A percentile compares a stretch with the other conserved stretches of the same genome.
These are phyloP conservation scores for Nakaseomyces delphensis DNA, from an alignment of 1,139 yeast species.

Conservation along the genomic window DNA sequence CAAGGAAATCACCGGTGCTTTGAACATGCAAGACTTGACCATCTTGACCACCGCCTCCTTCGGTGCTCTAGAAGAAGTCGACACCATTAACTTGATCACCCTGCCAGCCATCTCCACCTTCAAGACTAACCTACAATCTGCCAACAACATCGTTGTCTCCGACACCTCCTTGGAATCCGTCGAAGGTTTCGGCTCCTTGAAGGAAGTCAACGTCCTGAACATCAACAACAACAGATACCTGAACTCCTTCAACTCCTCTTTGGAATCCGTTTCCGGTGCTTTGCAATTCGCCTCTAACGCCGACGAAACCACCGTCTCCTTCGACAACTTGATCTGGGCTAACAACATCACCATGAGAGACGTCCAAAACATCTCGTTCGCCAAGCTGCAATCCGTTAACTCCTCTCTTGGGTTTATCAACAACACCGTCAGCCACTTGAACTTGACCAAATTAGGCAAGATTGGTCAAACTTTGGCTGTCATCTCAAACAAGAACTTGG, in stretches of 20 bases:
- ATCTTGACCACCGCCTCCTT: constrained; percentile 59
- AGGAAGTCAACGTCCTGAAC: constrained; percentile 62
- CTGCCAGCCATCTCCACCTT: constrained; percentile 70
- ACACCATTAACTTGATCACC: constrained; percentile 69
- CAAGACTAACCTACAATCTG: constrained; percentile 69
- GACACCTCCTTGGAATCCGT: constrained; percentile 79
- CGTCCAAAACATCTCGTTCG: constrained; percentile 62
- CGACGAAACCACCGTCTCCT: constrained; percentile 56
- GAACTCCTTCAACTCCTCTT: constrained; percentile 59
- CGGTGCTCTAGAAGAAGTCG: constrained; percentile 76
- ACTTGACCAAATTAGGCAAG: constrained; percentile 45
- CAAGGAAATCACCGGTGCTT: constrained; percentile 62
- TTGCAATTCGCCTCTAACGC: constrained; percentile 83
- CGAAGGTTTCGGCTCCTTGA: constrained; percentile 68
- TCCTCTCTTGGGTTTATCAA: constrained; percentile 72
- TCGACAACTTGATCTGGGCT: constrained; percentile 70
- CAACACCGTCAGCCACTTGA: constrained; percentile 51
- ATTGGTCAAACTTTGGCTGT: constrained; percentile 80
- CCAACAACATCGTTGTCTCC: constrained; percentile 64
- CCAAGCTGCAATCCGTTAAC: constrained; percentile 62
- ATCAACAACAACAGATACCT: constrained; percentile 83
- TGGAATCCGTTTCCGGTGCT: constrained; percentile 64
- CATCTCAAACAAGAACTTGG: constrained; percentile 63
- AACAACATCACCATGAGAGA: constrained; percentile 79
- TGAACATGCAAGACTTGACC: constrained; percentile 57